These are phyloP conservation scores for Aspergillus fructus DNA, from an alignment of 2,329 filamentous ascomycete species.

Conservation along the genomic window DNA sequence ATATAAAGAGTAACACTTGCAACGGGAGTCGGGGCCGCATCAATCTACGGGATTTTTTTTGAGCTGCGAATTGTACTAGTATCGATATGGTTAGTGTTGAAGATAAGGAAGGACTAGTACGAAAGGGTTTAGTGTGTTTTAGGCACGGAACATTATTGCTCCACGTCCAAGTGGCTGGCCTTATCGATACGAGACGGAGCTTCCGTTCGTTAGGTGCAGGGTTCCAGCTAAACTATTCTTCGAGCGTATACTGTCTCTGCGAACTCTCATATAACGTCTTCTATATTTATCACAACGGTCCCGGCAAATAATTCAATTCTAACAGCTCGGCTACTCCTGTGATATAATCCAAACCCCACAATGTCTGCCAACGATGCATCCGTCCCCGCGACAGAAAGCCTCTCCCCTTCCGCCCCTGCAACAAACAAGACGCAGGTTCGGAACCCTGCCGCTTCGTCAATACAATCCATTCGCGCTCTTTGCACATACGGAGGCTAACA, in stretches of 20 bases:
- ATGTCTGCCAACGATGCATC: slow-evolving; percentile 4
- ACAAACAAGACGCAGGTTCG: background rate
- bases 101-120: slow-evolving; percentile 21
- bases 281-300: background rate
- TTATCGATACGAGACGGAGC: slow-evolving; percentile 6
- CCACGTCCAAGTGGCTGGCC: slow-evolving; percentile 9
- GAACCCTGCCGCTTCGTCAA: background rate
- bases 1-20: background rate
- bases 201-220: background rate
- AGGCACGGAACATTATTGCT: slow-evolving; percentile 23
- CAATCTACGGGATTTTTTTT: slow-evolving; percentile 14
- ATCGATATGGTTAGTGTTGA: background rate
- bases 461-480: background rate
- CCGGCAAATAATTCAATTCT: background rate
- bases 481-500: background rate
- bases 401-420: background rate
- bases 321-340: background rate
- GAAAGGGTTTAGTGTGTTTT: slow-evolving; percentile 6
- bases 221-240: background rate
- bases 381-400: background rate
- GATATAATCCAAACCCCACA: background rate
- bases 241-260: background rate
- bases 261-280: background rate
- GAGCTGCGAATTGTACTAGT: slow-evolving; percentile 3
- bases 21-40: background rate